Evolutionary conservation across 805 yeast genomes (phyloP), one percentile per base, ranked within the genome.

Genomic region (Wickerhamomyces chaumierensis): DNA sequence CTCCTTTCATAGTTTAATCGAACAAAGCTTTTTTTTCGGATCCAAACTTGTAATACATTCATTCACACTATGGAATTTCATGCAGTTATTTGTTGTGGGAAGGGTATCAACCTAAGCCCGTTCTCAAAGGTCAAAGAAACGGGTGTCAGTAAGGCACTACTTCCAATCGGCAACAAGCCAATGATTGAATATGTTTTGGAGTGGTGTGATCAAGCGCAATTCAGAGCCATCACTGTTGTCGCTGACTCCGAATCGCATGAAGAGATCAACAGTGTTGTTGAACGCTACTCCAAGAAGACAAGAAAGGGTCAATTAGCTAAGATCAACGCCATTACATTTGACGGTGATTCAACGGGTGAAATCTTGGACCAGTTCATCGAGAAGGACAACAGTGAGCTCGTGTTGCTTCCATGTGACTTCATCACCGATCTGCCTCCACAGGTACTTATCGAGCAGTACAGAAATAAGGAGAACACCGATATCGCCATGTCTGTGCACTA

Each of bases 351-450:
- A 13, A 78, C 84, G 14, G 94, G 92, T n/a, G 75, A 68, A 39
- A 63, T 78, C 36, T 53, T 85, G 31, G 65, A 68, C 34, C 69
- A 73, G 40, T 59, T 71, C 44, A 63, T 71, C 36, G 64, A 61
- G 9, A 55, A 60, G 39, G 51, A 62, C 23, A 46, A 55, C 38
- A 52, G 67, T 27, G 78, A 79, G 53, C 79, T 86, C 52, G 84
- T 87, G n/a, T 59, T 92, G 25, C 61, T 92, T 39, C 96, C 97
- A 7, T 90, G 96, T 62, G 98, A 94, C 58, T 84, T 92, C 55
- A 68, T 94, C 39, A 87, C 97, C 2, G 90, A 88, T 55, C 65
- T 90, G 31, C 95, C 95, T 3, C 95, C 97, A 11, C 90, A 84
- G 51, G 80, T 81, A 16, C 68, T 92, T 25, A 75, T 87, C 34